Conservation (phyloP, 2,329 filamentous ascomycete species). For the Colletotrichum cereale region DNA sequence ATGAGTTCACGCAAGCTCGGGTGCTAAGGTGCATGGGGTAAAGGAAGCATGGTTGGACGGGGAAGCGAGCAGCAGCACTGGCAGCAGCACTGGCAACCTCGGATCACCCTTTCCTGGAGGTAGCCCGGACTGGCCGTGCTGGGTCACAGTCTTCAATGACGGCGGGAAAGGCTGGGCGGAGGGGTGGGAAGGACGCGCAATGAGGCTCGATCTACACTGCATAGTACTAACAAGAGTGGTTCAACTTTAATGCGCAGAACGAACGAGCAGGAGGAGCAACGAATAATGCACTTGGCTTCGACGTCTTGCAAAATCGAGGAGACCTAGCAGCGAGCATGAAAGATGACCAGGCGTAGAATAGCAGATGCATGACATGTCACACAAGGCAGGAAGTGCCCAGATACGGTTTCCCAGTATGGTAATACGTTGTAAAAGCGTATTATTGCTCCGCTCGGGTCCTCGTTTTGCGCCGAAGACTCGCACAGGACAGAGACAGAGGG, state of each 20-base stretch:
- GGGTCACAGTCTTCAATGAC: constrained; percentile 21
- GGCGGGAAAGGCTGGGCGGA: constrained; percentile 26
- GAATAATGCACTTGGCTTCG: neutral
- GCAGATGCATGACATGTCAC: constrained; percentile 11
- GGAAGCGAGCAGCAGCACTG: constrained; percentile 13
- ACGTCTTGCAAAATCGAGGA: constrained; percentile 22
- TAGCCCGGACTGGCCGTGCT: constrained; percentile 28
- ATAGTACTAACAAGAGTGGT: constrained; percentile 15
- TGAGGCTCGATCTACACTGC: constrained; percentile 31
- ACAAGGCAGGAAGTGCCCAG: constrained; percentile 20
- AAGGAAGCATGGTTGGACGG: constrained; percentile 1
- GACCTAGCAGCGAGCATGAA: constrained; percentile 14
- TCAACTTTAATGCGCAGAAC: neutral
- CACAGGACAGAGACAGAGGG: neutral
- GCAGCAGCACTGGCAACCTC: neutral
- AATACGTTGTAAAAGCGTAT: constrained; percentile 13
- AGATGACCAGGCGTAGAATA: neutral
- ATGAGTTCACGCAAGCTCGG: constrained; percentile 26
- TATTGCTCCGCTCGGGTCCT: constrained; percentile 14
- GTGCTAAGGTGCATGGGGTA: constrained; percentile 9
- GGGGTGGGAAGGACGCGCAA: constrained; percentile 32
- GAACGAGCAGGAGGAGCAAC: neutral
- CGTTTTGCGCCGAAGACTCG: constrained; percentile 7
- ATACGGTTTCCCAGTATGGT: constrained; percentile 1
- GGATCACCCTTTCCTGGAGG: constrained; percentile 2